Evolutionary conservation across 768 basidiomycete genomes (phyloP), one percentile per base, ranked within the genome.

Genomic region (Sutorius australiensis): DNA sequence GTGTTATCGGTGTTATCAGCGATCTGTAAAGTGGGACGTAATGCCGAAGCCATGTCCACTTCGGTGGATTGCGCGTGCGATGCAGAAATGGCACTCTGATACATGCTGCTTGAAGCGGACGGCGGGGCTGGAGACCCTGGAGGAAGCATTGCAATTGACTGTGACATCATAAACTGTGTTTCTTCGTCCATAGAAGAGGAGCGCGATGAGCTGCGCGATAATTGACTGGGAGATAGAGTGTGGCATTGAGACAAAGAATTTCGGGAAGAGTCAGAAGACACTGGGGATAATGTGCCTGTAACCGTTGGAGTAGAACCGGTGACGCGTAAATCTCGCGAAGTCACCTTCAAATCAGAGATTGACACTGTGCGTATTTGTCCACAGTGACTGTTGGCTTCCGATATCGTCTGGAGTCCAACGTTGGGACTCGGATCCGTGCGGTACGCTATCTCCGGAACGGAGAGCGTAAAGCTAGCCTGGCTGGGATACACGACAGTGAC

Each of bases 401-500:
- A 46, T 30, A 17, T 36, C 34, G 60, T 56, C 39, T 48, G 58
- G 34, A 36, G 42, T 21, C 55, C 73, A 54, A 69, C 67, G 16
- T 73, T 73, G 30, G 38, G 37, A 31, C 27, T 36, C 17, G 48
- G 46, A 19, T 48, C 76, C 1, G 82, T 84, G 50, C 71, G 73
- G 66, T 89, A 91, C 9, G 67, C 70, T 51, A 90, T 72, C 39
- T 84, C 75, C 5, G 80, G 71, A 21, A 92, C 64, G 17, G 71
- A 76, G 49, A 87, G 59, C 3, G 81, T 84, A 60, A 91, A 70
- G 63, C 80, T 81, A 34, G 86, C 77, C 42, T 79, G 79, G 34
- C 73, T 77, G 3, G 83, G 81, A 63, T 87, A 79, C n/a, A 89
- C 71, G 33, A 93, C 56, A 2, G 86, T 86, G 51, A 93, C 72